These are phyloP conservation scores for Adansonia digitata DNA, from an alignment of 345 rosid genomes.

Conservation along the genomic window DNA sequence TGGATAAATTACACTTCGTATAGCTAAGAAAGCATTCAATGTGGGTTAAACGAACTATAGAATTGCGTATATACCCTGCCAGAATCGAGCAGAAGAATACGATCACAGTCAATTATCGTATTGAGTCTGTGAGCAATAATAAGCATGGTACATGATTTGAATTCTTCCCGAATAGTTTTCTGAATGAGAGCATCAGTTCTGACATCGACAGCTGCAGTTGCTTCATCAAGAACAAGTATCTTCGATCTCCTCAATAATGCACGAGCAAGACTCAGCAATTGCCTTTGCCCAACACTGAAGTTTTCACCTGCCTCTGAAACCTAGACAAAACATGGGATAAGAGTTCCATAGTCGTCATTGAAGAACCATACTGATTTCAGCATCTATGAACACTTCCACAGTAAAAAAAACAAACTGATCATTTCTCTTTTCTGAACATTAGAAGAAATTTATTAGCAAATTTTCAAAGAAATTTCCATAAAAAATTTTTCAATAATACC, in stretches of 20 bases:
- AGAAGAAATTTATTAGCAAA: not conserved
- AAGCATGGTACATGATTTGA: slow-evolving; percentile 91
- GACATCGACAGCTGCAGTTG: slow-evolving; percentile 99
- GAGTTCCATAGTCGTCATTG: not conserved
- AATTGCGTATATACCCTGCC: slow-evolving; percentile 53
- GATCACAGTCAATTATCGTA: slow-evolving; percentile 92
- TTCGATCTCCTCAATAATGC: slow-evolving; percentile 91
- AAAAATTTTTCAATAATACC: slow-evolving; percentile 37
- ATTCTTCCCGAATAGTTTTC: slow-evolving; percentile 96
- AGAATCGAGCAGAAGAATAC: slow-evolving; percentile 83
- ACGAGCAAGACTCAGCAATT: slow-evolving; percentile 93
- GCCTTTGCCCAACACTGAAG: slow-evolving; percentile 98
- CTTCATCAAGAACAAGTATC: slow-evolving; percentile 98
- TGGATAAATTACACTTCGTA: not conserved
- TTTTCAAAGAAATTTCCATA: not conserved
- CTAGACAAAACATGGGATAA: slow-evolving; percentile 25
- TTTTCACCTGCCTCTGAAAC: slow-evolving; percentile 96
- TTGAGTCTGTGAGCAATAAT: slow-evolving; percentile 96
- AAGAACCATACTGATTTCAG: not conserved
- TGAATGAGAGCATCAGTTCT: slow-evolving; percentile 98
- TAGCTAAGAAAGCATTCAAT: not conserved
- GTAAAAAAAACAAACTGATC: not conserved
- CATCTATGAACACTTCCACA: not conserved
- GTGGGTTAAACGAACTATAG: not conserved
- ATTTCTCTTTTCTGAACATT: not conserved